phyloP scores from a whole-genome alignment of 164 flowering plant species.

The Macadamia tetraphylla region DNA sequence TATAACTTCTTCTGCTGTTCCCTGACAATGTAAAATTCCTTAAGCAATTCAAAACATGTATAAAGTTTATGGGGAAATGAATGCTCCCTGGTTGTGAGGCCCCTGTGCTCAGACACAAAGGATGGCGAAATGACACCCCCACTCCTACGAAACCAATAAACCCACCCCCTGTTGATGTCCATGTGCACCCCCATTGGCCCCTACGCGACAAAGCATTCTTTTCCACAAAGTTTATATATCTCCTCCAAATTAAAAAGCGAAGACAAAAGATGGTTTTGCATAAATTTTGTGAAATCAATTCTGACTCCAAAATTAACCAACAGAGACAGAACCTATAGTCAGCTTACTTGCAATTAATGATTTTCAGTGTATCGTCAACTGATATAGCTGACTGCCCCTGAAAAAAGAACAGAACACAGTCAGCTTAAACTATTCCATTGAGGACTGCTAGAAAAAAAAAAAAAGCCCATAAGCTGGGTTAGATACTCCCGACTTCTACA shows the following conservation, averaged over 20 bases:
- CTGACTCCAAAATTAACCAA: neutral
- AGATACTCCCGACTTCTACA: neutral
- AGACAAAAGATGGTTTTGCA: too few relatives aligned
- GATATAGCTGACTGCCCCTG: slow-evolving; percentile 87
- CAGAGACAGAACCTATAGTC: neutral
- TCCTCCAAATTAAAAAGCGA: too few relatives aligned
- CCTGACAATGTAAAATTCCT: slow-evolving; percentile 28
- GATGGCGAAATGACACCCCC: too few relatives aligned
- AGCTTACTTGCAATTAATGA: slow-evolving; percentile 72
- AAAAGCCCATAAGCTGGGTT: neutral
- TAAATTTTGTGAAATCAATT: neutral
- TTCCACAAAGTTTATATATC: neutral
- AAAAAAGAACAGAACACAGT: slow-evolving; percentile 13
- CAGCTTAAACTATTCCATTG: neutral
- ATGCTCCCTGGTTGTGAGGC: too few relatives aligned
- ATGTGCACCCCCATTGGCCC: too few relatives aligned
- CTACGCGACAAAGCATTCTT: too few relatives aligned
- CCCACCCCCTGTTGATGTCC: too few relatives aligned
- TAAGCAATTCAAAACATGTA: neutral
- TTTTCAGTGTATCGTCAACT: slow-evolving; percentile 79
- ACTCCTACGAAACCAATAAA: too few relatives aligned
- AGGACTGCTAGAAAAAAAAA: neutral
- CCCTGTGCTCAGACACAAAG: too few relatives aligned
- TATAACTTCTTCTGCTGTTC: slow-evolving; percentile 75
- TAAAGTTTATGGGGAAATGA: too few relatives aligned